Percentiles rank a stretch among this genome's conserved stretches.
Conservation (phyloP, 2,329 filamentous ascomycete species). For the Paraphoma chrysanthemicola region DNA sequence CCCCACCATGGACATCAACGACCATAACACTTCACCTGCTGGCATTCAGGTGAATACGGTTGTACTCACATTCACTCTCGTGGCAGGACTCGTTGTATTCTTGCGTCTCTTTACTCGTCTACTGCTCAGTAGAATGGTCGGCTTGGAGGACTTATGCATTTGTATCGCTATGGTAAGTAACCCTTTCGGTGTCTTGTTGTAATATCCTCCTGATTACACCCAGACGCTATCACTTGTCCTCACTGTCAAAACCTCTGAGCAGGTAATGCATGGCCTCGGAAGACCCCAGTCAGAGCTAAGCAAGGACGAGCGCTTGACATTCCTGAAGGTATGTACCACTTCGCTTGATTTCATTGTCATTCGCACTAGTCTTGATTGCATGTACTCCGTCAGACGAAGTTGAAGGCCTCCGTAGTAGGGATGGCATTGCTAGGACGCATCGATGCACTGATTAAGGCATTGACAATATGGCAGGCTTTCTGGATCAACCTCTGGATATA, state of each 20-base stretch:
- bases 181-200: background rate
- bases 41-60: slow-evolving; percentile 40
- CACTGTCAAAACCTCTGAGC: slow-evolving; percentile 32
- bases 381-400: background rate
- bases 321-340: slow-evolving; percentile 20
- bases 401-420: no score
- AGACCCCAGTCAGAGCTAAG: slow-evolving; percentile 23
- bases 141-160: slow-evolving; percentile 40
- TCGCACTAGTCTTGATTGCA: no score
- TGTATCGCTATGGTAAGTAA: slow-evolving; percentile 40
- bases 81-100: slow-evolving; percentile 38
- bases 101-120: slow-evolving; percentile 40
- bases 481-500: slow-evolving; percentile 46
- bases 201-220: slow-evolving; percentile 7
- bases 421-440: no score
- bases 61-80: slow-evolving; percentile 39
- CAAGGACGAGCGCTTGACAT: slow-evolving; percentile 8
- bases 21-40: slow-evolving; percentile 30
- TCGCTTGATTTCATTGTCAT: no score
- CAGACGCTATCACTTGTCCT: slow-evolving; percentile 37
- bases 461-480: slow-evolving; percentile 37
- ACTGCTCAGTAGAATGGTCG: slow-evolving; percentile 30
- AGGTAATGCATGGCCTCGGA: slow-evolving; percentile 43
- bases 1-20: slow-evolving; percentile 8
- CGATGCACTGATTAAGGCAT: background rate